These are phyloP conservation scores for Circinella minor DNA, from an alignment of 371 early-diverging fungal species.

Conservation along the genomic window DNA sequence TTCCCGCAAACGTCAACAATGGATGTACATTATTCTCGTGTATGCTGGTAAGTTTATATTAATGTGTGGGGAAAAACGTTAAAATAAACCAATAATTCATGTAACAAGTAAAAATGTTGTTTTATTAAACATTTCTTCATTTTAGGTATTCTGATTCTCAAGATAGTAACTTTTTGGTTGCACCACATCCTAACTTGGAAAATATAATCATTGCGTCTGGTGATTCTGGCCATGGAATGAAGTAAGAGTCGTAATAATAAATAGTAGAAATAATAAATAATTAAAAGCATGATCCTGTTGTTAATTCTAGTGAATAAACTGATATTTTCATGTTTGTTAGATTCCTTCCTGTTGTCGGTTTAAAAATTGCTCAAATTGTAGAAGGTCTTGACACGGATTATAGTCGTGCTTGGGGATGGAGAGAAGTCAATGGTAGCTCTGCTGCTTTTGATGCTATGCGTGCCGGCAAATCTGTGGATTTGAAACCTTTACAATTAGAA, in stretches of 20 bases:
- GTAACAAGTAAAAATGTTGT: too few species aligned
- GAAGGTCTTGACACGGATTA: slow-evolving; percentile 30
- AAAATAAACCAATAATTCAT: too few species aligned
- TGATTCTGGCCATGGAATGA: slow-evolving; percentile 55
- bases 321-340: slow-evolving; percentile 11
- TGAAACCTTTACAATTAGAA: background rate
- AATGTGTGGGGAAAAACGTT: too few species aligned
- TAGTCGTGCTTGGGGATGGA: slow-evolving; percentile 32
- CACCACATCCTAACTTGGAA: slow-evolving; percentile 42
- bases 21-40: slow-evolving; percentile 23
- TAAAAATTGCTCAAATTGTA: slow-evolving; percentile 30
- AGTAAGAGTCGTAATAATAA: slow-evolving; percentile 27
- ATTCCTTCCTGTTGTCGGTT: slow-evolving; percentile 37
- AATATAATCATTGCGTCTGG: slow-evolving; percentile 48
- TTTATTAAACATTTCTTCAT: background rate
- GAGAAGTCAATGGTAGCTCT: background rate
- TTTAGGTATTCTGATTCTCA: slow-evolving; percentile 49
- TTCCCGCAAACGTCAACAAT: slow-evolving; percentile 21
- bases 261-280: background rate
- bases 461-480: background rate
- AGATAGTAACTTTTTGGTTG: slow-evolving; percentile 45
- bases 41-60: slow-evolving; percentile 13
- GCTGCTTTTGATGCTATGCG: slow-evolving; percentile 1
- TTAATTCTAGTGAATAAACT: too few species aligned
- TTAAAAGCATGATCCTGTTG: background rate